Evolutionary conservation across 805 yeast genomes (phyloP), one percentile per base, ranked within the genome.

Genomic region (Candida ponderosae): DNA sequence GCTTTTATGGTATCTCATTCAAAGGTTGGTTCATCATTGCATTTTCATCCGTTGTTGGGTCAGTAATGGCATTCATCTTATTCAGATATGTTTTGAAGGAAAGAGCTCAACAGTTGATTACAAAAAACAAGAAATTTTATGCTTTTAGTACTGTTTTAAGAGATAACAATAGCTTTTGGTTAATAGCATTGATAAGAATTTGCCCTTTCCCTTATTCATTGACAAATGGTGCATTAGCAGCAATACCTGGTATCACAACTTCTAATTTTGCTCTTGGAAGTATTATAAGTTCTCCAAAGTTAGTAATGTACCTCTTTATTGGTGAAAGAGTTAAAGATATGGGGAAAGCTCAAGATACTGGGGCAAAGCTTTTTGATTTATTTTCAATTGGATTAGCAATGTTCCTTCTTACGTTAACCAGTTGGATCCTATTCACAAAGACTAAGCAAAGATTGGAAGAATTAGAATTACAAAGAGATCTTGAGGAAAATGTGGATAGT

Each of bases 131-230:
- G 38, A 76, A 73, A 42, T 76, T 93, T 45, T 72, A 79, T 45
- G 86, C 95, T 1, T 72, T 93, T 44, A 71, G 85, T 1, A 76
- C 79, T 38, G 82, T 86, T 5, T 57, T 90, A 41, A 76, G 72
- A 46, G 94, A 86, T 40, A 73, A 75, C 38, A 80, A 81, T 46
- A 74, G 78, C 40, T 70, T 88, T 40, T 56, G 78, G 44, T 59
- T 93, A 18, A 59, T 90, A 37, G 73, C 82, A 36, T 65, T 90
- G 53, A 70, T 90, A 21, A 67, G 97, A 38, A 58, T 90, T 40
- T 87, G 96, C 48, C 98, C 98, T 1, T 71, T 90, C 50, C 97
- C 97, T 0, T 93, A 88, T 55, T 87, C 96, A 3, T 63, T 90
- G 24, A 81, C 93, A 0, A 90, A 90, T 51, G 97, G 96, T 4